phyloP scores from a whole-genome alignment of 1,284 basidiomycete species.

The Puccinia triticina region DNA sequence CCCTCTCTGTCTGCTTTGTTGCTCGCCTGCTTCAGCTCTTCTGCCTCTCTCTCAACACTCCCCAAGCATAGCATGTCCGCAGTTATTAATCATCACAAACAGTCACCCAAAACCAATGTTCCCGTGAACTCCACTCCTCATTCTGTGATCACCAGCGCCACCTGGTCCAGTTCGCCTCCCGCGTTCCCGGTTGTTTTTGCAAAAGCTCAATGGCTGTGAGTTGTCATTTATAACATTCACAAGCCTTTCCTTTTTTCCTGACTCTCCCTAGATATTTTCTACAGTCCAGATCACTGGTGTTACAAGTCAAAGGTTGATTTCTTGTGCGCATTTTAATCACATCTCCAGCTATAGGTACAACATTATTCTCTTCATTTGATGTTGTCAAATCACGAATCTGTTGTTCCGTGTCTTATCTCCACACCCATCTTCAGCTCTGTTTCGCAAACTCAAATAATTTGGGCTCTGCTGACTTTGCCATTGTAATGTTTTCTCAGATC shows the following conservation, averaged over 20 bases:
- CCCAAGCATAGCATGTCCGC: too few species aligned
- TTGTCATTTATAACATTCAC: not conserved
- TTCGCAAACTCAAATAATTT: slow-evolving; percentile 67
- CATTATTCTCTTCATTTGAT: slow-evolving; percentile 89
- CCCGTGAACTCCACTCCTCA: too few species aligned
- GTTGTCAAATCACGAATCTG: slow-evolving; percentile 72
- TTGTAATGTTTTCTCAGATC: slow-evolving; percentile 63
- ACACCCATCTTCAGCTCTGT: slow-evolving; percentile 67
- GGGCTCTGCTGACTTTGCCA: slow-evolving; percentile 69
- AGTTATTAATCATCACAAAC: too few species aligned
- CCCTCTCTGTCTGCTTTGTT: too few species aligned
- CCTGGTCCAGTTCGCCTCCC: too few species aligned
- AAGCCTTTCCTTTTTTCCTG: too few species aligned
- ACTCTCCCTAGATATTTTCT: not conserved
- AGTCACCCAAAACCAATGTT: too few species aligned
- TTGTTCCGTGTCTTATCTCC: not conserved
- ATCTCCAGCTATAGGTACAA: slow-evolving; percentile 41
- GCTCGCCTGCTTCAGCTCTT: too few species aligned
- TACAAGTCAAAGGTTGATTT: slow-evolving; percentile 4
- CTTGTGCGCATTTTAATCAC: not conserved
- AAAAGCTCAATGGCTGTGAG: too few species aligned
- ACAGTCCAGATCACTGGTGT: not conserved
- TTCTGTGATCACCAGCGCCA: too few species aligned
- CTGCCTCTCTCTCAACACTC: too few species aligned
- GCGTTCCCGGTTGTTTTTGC: too few species aligned